Conservation (phyloP, 225 moss, liverwort and hornwort species). For the Straminergon stramineum region DNA sequence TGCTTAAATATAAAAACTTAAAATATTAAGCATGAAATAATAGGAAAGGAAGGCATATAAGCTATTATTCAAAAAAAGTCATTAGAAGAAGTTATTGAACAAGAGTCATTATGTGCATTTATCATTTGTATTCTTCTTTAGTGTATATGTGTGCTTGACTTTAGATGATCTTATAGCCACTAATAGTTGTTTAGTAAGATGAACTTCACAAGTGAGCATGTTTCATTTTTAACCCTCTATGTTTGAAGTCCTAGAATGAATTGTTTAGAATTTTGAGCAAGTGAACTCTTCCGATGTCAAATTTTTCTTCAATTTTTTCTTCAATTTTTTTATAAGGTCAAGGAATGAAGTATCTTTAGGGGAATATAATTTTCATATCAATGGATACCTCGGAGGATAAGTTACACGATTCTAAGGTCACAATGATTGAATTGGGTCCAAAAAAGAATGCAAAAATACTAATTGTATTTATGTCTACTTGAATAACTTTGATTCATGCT, state of each 20-base stretch:
- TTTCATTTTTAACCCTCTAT: background rate
- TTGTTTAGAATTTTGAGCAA: background rate
- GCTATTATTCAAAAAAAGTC: background rate
- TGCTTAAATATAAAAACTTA: background rate
- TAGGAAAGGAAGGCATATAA: background rate
- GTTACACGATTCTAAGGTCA: rapidly evolving
- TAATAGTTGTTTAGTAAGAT: background rate
- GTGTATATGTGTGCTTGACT: too few species aligned
- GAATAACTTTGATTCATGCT: too few species aligned
- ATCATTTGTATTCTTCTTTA: background rate
- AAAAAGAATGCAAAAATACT: too few species aligned
- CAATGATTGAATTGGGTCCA: too few species aligned
- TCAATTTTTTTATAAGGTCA: too few species aligned
- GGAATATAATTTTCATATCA: too few species aligned
- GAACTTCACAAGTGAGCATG: background rate
- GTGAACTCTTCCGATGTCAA: background rate
- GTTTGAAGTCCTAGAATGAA: background rate
- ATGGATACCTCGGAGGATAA: too few species aligned
- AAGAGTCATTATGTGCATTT: background rate
- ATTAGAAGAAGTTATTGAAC: background rate
- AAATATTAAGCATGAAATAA: background rate
- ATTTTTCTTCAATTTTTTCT: background rate
- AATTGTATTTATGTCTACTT: too few species aligned
- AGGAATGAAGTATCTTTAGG: too few species aligned
- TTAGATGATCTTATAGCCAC: too few species aligned